phyloP scores from a whole-genome alignment of 2,329 filamentous ascomycete genomes.

The Pseudogymnoascus sp. region DNA sequence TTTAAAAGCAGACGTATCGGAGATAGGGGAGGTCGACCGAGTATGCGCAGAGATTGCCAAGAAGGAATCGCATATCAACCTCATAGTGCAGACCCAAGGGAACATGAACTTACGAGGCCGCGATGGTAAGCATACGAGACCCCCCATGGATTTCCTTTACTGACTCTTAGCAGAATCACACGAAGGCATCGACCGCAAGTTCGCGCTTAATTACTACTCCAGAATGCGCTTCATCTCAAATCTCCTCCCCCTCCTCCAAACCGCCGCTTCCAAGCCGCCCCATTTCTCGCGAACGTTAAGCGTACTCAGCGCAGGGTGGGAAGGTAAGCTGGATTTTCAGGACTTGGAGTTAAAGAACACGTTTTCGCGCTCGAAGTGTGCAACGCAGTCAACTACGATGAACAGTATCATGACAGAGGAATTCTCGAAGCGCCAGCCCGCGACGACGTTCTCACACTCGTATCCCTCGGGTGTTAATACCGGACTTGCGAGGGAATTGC shows the following conservation, averaged over 20 bases:
- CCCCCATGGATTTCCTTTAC: not conserved
- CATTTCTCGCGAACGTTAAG: conserved; percentile 46
- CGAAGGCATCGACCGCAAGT: conserved; percentile 25
- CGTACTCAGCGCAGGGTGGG: conserved; percentile 47
- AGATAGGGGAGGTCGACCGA: conserved; percentile 42
- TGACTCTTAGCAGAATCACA: conserved; percentile 18
- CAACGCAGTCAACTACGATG: conserved; percentile 23
- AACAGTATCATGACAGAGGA: conserved; percentile 45
- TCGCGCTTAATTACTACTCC: conserved; percentile 41
- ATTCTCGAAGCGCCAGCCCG: conserved; percentile 39
- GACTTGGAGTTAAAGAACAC: conserved; percentile 32
- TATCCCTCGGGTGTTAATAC: conserved; percentile 43
- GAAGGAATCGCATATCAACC: conserved; percentile 46
- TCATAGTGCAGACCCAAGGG: conserved; percentile 47
- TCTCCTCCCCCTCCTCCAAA: conserved; percentile 46
- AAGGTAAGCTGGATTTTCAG: conserved; percentile 40
- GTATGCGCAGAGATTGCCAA: conserved; percentile 42
- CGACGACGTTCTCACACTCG: conserved; percentile 42
- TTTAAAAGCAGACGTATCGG: conserved; percentile 38
- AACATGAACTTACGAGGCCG: conserved; percentile 30
- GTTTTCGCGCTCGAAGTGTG: conserved; percentile 18
- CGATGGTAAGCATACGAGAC: conserved; percentile 17
- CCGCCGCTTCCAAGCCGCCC: conserved; percentile 29
- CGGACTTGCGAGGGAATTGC: conserved; percentile 31
- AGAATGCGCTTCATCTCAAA: conserved; percentile 51